Conservation (phyloP, 495 filamentous ascomycete genomes). For the Penicillium arizonense region DNA sequence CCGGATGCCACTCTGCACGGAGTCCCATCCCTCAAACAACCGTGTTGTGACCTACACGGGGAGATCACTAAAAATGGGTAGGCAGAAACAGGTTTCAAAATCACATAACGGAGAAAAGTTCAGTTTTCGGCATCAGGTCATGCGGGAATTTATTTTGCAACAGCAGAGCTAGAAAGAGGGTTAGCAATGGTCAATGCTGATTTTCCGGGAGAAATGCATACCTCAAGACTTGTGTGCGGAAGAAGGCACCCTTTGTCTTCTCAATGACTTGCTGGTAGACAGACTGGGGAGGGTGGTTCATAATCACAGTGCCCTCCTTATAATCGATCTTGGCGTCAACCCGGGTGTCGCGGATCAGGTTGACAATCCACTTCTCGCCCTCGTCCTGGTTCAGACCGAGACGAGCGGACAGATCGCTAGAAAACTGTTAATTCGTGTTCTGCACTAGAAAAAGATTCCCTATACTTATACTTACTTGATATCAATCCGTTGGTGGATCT, state of each 20-base stretch:
- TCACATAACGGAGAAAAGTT: slow-evolving; percentile 35
- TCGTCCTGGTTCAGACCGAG: slow-evolving; percentile 88
- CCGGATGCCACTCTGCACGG: slow-evolving; percentile 49
- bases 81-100: slow-evolving; percentile 37
- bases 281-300: slow-evolving; percentile 98
- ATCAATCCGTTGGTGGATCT: slow-evolving; percentile 97
- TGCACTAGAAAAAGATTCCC: background rate
- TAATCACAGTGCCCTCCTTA: slow-evolving; percentile 95
- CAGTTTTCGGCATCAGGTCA: slow-evolving; percentile 32
- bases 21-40: slow-evolving; percentile 36
- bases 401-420: slow-evolving; percentile 79
- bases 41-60: slow-evolving; percentile 37
- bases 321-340: slow-evolving; percentile 99
- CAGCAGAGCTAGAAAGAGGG: slow-evolving; percentile 36
- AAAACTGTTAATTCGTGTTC: background rate
- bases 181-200: background rate
- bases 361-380: slow-evolving; percentile 99
- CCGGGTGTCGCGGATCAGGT: slow-evolving; percentile 94
- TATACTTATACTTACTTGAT: slow-evolving; percentile 63
- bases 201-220: slow-evolving; percentile 16
- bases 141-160: slow-evolving; percentile 44
- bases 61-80: slow-evolving; percentile 40
- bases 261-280: slow-evolving; percentile 99
- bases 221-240: slow-evolving; percentile 76
- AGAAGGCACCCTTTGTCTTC: slow-evolving; percentile 91